Evolutionary conservation across 2,329 filamentous ascomycete genomes (phyloP).

Genomic region (Xylariaceae sp.): DNA sequence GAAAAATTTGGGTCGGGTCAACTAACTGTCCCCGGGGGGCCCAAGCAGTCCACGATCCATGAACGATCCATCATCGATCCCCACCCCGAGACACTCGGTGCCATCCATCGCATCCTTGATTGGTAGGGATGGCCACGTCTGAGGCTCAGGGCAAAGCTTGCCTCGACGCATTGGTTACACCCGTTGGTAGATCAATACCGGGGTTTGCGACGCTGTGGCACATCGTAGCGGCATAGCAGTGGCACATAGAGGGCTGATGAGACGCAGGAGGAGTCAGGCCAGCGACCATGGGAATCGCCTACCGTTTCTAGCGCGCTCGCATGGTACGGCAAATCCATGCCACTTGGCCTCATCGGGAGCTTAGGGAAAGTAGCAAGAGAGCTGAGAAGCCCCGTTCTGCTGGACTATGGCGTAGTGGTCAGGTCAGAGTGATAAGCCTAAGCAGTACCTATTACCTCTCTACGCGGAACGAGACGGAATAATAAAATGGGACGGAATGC

Average conservation of each 20-base stretch:
- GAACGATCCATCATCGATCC: too few species aligned
- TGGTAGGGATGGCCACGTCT: neutral
- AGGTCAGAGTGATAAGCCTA: neutral
- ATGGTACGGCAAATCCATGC: constrained; percentile 12
- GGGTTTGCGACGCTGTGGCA: constrained; percentile 9
- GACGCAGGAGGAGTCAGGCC: neutral
- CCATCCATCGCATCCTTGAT: neutral
- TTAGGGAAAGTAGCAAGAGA: constrained; percentile 6
- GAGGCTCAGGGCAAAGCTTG: constrained; percentile 8
- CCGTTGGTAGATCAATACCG: constrained; percentile 8
- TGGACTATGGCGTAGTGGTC: neutral
- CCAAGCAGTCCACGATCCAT: constrained; percentile 5
- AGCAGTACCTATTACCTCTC: neutral
- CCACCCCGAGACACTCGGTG: neutral
- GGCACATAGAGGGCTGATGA: constrained; percentile 13
- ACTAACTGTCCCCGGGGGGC: neutral
- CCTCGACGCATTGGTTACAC: constrained; percentile 13
- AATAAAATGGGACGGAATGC: neutral
- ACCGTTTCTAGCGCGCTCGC: neutral
- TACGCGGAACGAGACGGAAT: neutral
- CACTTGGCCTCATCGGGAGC: constrained; percentile 9
- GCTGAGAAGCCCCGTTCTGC: constrained; percentile 6
- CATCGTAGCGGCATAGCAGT: too few species aligned
- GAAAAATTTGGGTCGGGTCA: neutral
- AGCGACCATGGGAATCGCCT: neutral